Percentiles rank a stretch among this genome's conserved stretches.
Conservation (phyloP, 257 asterid genomes). For the Cruciata laevipes region DNA sequence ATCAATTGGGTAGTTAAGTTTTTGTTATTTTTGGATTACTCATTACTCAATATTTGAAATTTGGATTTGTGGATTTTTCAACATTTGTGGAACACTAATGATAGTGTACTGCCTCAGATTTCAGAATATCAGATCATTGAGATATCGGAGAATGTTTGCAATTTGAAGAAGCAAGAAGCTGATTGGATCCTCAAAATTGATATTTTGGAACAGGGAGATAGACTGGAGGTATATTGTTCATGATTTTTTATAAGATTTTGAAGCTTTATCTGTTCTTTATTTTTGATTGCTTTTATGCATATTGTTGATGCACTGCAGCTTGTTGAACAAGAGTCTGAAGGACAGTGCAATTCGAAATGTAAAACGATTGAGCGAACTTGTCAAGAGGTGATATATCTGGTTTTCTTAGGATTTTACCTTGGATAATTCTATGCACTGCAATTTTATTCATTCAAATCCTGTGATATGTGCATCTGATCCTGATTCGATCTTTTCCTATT, state of each 20-base stretch:
- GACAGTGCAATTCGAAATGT: constrained; percentile 88
- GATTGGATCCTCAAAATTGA: constrained; percentile 98
- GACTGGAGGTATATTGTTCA: constrained; percentile 48
- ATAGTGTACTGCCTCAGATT: constrained; percentile 36
- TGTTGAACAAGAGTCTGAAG: constrained; percentile 88
- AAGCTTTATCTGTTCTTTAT: neutral
- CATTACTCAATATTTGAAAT: neutral
- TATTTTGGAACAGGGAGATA: constrained; percentile 77
- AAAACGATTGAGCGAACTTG: constrained; percentile 96
- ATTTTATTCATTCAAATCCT: neutral
- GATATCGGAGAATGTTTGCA: constrained; percentile 88
- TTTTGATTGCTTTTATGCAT: neutral
- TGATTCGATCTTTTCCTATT: neutral
- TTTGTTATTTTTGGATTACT: constrained; percentile 8
- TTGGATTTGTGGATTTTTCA: constrained; percentile 1
- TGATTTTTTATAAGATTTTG: neutral
- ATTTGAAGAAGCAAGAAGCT: constrained; percentile 90
- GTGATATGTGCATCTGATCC: neutral
- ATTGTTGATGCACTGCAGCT: constrained; percentile 46
- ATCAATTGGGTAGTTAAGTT: neutral
- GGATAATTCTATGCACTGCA: neutral
- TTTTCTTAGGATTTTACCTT: neutral
- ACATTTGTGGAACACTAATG: neutral
- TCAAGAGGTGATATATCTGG: constrained; percentile 59
- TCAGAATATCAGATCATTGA: constrained; percentile 84